Percentiles rank a stretch among this genome's conserved stretches.
Evolutionary conservation across 2,329 filamentous ascomycete genomes (phyloP).

Genomic region (Thyridium curvatum): DNA sequence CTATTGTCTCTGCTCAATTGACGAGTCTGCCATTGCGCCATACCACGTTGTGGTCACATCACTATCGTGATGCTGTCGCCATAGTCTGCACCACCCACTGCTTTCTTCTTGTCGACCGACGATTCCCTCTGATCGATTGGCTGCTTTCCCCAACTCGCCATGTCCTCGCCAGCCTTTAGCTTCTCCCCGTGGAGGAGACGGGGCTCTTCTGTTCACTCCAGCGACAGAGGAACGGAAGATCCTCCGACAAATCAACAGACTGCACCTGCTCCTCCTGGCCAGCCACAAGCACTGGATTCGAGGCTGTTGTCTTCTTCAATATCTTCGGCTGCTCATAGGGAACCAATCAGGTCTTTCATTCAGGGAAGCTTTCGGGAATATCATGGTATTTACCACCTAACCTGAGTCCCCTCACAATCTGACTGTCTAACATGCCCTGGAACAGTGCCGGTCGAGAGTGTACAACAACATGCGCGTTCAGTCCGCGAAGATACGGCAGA

Average conservation of each 20-base stretch:
- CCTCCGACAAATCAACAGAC: slow-evolving; percentile 14
- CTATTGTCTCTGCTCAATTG: too few relatives aligned
- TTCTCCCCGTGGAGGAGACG: slow-evolving; percentile 43
- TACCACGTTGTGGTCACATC: too few relatives aligned
- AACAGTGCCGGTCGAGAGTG: slow-evolving; percentile 55
- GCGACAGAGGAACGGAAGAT: slow-evolving; percentile 9
- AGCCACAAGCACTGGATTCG: slow-evolving; percentile 16
- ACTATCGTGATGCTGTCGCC: background rate
- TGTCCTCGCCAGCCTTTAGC: slow-evolving; percentile 39
- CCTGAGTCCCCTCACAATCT: slow-evolving; percentile 1
- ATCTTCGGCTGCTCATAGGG: slow-evolving; percentile 41
- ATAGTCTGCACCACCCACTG: slow-evolving; percentile 1
- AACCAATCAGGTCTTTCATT: slow-evolving; percentile 67
- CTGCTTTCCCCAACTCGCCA: slow-evolving; percentile 14
- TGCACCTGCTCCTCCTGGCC: slow-evolving; percentile 20
- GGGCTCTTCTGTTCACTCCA: slow-evolving; percentile 23
- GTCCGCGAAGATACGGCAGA: slow-evolving; percentile 85
- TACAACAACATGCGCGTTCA: slow-evolving; percentile 69
- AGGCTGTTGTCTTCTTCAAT: slow-evolving; percentile 33
- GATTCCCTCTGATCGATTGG: background rate
- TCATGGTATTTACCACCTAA: slow-evolving; percentile 39
- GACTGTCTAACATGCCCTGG: slow-evolving; percentile 7
- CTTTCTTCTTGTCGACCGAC: slow-evolving; percentile 5
- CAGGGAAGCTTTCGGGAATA: slow-evolving; percentile 57
- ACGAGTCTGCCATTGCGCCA: too few relatives aligned